These are phyloP conservation scores for Talaromyces funiculosus DNA, from an alignment of 2,329 filamentous ascomycete genomes.

Conservation along the genomic window DNA sequence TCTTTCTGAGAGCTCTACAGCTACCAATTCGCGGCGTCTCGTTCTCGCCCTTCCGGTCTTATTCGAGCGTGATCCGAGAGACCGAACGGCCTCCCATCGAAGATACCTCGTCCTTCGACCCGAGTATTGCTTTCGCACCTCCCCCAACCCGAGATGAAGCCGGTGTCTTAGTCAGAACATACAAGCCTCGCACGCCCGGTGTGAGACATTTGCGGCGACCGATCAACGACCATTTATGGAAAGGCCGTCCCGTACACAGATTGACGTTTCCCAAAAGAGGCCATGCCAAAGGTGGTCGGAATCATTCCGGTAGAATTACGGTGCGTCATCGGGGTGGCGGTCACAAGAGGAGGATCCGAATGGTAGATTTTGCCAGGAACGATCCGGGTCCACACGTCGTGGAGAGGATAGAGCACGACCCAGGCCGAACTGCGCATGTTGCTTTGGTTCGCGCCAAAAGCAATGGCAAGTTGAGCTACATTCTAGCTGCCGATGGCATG, in stretches of 20 bases:
- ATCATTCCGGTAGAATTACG: conserved; percentile 77
- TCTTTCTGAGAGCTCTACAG: conserved; percentile 51
- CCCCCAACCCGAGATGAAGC: conserved; percentile 39
- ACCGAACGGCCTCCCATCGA: conserved; percentile 18
- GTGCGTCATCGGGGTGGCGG: conserved; percentile 91
- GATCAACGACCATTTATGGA: conserved; percentile 96
- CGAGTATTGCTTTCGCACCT: conserved; percentile 39
- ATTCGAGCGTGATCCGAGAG: conserved; percentile 46
- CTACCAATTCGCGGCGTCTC: conserved; percentile 44
- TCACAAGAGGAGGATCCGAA: conserved; percentile 83
- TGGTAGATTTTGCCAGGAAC: conserved; percentile 78
- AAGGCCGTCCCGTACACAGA: conserved; percentile 73
- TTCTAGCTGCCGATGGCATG: conserved; percentile 92
- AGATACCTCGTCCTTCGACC: conserved; percentile 31
- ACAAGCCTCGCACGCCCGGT: conserved; percentile 90
- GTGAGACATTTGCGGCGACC: conserved; percentile 84
- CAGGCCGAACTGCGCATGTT: conserved; percentile 86
- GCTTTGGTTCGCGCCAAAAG: conserved; percentile 72
- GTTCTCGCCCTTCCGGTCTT: conserved; percentile 44
- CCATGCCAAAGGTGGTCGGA: conserved; percentile 85
- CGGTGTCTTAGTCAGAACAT: conserved; percentile 63
- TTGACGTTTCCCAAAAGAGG: conserved; percentile 91
- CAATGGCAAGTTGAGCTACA: conserved; percentile 76
- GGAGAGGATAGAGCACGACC: conserved; percentile 93
- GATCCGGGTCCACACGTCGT: conserved; percentile 78